These are phyloP conservation scores for Malus hybrid DNA, from an alignment of 331 rosid species.

Conservation along the genomic window DNA sequence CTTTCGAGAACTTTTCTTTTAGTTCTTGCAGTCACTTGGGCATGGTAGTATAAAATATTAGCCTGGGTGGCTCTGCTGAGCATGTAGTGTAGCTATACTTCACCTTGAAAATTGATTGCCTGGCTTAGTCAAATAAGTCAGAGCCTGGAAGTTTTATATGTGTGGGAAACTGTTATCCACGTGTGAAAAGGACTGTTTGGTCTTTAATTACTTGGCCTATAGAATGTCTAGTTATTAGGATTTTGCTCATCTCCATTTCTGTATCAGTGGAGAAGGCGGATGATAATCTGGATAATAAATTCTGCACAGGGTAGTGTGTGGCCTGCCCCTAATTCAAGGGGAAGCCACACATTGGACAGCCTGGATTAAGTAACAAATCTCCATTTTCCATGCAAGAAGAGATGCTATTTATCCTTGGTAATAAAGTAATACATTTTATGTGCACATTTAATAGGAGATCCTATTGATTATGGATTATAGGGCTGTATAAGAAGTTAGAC, in stretches of 20 bases:
- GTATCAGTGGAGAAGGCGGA: not conserved
- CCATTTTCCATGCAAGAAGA: not conserved
- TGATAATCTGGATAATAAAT: not conserved
- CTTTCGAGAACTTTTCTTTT: not conserved
- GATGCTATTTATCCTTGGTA: not conserved
- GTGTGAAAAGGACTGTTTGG: not conserved
- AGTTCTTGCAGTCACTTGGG: not conserved
- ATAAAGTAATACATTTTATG: not conserved
- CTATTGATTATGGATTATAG: not conserved
- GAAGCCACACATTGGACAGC: not conserved
- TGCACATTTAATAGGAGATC: not conserved
- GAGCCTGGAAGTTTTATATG: not conserved
- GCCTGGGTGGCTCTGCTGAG: not conserved
- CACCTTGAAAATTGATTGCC: not conserved
- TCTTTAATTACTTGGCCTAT: not conserved
- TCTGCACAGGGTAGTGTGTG: not conserved
- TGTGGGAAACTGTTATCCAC: too few species aligned
- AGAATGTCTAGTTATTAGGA: not conserved
- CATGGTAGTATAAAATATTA: not conserved
- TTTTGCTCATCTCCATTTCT: not conserved
- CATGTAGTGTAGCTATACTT: not conserved
- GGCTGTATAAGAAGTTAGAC: not conserved
- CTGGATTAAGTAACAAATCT: not conserved
- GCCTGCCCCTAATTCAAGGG: not conserved
- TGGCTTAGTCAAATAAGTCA: not conserved